Percentiles rank a stretch among this genome's conserved stretches.
These are phyloP conservation scores for Magnaporthiopsis poae DNA, from an alignment of 2,329 filamentous ascomycete genomes.

Conservation along the genomic window DNA sequence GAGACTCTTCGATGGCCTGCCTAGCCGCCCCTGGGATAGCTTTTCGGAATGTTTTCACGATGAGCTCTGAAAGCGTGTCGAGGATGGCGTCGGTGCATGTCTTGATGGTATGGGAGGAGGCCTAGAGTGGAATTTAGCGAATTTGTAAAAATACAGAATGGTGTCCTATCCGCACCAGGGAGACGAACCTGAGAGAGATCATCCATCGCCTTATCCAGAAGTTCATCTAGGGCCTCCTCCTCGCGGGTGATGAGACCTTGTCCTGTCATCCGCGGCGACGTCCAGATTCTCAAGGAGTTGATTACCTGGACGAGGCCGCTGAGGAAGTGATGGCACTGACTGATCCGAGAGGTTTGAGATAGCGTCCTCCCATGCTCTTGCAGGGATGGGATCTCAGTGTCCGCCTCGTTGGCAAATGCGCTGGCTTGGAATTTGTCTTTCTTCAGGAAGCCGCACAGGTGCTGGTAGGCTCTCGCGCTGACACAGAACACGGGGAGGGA, in stretches of 20 bases:
- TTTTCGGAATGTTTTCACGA: background rate
- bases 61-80: background rate
- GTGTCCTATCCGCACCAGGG: too few species aligned
- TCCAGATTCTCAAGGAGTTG: too few species aligned
- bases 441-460: slow-evolving; percentile 43
- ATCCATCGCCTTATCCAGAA: too few species aligned
- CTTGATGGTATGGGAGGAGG: background rate
- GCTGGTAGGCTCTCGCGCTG: slow-evolving; percentile 52
- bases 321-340: background rate
- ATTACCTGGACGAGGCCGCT: background rate
- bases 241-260: too few species aligned
- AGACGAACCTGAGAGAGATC: too few species aligned
- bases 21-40: background rate
- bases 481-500: slow-evolving; percentile 56
- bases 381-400: slow-evolving; percentile 51
- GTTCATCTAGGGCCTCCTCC: too few species aligned
- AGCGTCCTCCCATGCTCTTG: slow-evolving; percentile 49
- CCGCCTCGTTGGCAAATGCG: slow-evolving; percentile 40
- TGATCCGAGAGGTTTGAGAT: slow-evolving; percentile 29
- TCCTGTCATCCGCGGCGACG: too few species aligned
- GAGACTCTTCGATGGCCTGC: background rate
- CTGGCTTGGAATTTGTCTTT: slow-evolving; percentile 37
- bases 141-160: too few species aligned
- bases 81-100: background rate
- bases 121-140: background rate